These are phyloP conservation scores for Fraxinus americana DNA, from an alignment of 257 asterid species.

Conservation along the genomic window DNA sequence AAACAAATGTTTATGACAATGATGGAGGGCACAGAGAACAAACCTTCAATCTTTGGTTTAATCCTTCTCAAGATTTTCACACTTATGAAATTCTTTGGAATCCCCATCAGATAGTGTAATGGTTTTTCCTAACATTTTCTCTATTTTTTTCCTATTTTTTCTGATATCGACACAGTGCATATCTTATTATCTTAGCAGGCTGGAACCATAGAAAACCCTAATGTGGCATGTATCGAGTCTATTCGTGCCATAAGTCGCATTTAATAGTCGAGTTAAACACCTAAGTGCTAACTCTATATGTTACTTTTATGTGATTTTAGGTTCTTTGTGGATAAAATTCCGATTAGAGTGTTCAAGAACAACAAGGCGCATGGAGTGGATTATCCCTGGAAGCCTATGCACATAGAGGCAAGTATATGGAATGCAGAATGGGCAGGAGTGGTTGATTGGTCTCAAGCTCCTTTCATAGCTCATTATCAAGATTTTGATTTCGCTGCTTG, in stretches of 20 bases:
- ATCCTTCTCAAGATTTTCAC: conserved; percentile 47
- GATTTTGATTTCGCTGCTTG: conserved; percentile 32
- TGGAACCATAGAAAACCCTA: too few species aligned
- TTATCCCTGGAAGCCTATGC: conserved; percentile 29
- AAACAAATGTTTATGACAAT: conserved; percentile 35
- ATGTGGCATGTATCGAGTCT: too few species aligned
- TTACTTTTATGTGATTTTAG: neutral
- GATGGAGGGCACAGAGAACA: conserved; percentile 39
- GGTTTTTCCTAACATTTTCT: too few species aligned
- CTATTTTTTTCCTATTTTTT: too few species aligned
- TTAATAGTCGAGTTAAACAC: too few species aligned
- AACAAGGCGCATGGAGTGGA: conserved; percentile 14
- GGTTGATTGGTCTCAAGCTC: conserved; percentile 31
- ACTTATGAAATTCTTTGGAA: conserved; percentile 39
- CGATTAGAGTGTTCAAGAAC: conserved; percentile 45
- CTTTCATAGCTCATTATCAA: conserved; percentile 28
- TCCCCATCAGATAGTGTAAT: conserved; percentile 35
- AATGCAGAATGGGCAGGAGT: conserved; percentile 26
- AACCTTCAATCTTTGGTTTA: conserved; percentile 33
- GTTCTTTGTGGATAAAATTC: conserved; percentile 31
- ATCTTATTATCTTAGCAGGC: too few species aligned
- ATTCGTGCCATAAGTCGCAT: too few species aligned
- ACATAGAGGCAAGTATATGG: conserved; percentile 39
- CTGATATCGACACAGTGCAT: too few species aligned
- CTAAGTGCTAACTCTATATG: too few species aligned